These are phyloP conservation scores for Starmerella vaccinii DNA, from an alignment of 805 yeast species.

Conservation along the genomic window DNA sequence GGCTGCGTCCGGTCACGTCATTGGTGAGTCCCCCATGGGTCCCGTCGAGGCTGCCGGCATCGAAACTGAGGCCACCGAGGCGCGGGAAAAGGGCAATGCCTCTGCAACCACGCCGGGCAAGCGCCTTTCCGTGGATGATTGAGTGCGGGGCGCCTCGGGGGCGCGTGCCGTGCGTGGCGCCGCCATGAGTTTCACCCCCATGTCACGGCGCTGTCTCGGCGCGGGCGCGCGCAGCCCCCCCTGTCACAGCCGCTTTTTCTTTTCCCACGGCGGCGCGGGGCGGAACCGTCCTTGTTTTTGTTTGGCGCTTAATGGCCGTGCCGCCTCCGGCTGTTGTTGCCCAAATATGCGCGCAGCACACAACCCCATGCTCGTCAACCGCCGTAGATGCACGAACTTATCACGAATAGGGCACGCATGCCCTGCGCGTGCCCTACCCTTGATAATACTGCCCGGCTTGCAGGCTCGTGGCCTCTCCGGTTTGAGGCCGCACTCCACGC, in stretches of 20 bases:
- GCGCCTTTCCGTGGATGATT: conserved; percentile 15
- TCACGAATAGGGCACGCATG: not conserved
- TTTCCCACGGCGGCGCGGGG: no score
- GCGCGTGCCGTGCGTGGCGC: no score
- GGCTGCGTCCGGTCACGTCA: conserved; percentile 3
- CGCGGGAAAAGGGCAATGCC: not conserved
- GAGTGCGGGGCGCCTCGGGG: not conserved
- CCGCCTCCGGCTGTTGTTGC: no score
- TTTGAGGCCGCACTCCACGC: no score
- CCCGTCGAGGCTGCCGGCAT: conserved; percentile 1
- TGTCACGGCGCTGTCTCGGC: no score
- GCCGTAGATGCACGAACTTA: not conserved
- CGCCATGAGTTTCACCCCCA: no score
- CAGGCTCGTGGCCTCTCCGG: not conserved
- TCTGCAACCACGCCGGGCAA: conserved; percentile 13
- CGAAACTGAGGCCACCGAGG: not conserved
- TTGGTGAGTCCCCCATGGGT: conserved; percentile 13
- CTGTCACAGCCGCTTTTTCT: no score
- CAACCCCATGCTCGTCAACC: no score
- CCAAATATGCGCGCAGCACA: no score
- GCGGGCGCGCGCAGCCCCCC: no score
- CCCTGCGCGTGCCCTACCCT: not conserved
- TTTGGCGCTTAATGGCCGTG: no score
- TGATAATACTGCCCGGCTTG: not conserved
- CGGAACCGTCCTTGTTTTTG: no score